A percentile compares a stretch with the other conserved stretches of the same genome.
phyloP scores from a whole-genome alignment of 2,329 filamentous ascomycete genomes.

The Cadophora sp. region DNA sequence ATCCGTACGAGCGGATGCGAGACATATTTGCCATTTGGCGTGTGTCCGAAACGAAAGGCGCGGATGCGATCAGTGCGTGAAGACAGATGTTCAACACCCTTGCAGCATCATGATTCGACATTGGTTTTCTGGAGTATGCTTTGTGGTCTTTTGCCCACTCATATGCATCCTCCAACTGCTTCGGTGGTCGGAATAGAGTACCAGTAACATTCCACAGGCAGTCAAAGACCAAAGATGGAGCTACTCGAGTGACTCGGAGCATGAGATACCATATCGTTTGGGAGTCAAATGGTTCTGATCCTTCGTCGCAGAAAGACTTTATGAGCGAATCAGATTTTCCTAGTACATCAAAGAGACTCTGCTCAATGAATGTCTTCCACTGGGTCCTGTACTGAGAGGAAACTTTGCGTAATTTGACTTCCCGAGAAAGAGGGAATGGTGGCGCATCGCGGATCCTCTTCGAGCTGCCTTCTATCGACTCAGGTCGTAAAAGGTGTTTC shows the following conservation, averaged over 20 bases:
- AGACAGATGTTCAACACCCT: constrained; percentile 59
- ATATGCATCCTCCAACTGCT: constrained; percentile 33
- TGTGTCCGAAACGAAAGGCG: constrained; percentile 49
- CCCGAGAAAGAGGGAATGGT: background rate
- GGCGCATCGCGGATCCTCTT: constrained; percentile 25
- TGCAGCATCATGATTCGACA: constrained; percentile 42
- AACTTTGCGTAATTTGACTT: background rate
- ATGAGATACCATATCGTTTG: constrained; percentile 69
- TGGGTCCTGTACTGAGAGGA: constrained; percentile 38
- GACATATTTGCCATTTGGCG: constrained; percentile 62
- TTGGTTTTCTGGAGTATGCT: constrained; percentile 18
- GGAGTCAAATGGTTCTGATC: constrained; percentile 61
- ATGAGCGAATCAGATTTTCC: constrained; percentile 62
- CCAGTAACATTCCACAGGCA: constrained; percentile 69
- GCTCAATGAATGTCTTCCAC: constrained; percentile 68
- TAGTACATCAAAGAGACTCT: constrained; percentile 68
- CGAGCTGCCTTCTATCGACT: constrained; percentile 25
- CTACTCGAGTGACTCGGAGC: constrained; percentile 62
- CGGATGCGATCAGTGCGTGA: constrained; percentile 65
- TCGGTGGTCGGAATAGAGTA: constrained; percentile 62
- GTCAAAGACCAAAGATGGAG: constrained; percentile 65
- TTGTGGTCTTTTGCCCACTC: constrained; percentile 38
- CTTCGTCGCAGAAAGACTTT: constrained; percentile 60
- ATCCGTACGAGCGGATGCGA: constrained; percentile 54
- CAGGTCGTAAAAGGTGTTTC: constrained; percentile 52